A percentile compares a stretch with the other conserved stretches of the same genome.
phyloP scores from a whole-genome alignment of 495 filamentous ascomycete genomes.

The Letharia lupina region DNA sequence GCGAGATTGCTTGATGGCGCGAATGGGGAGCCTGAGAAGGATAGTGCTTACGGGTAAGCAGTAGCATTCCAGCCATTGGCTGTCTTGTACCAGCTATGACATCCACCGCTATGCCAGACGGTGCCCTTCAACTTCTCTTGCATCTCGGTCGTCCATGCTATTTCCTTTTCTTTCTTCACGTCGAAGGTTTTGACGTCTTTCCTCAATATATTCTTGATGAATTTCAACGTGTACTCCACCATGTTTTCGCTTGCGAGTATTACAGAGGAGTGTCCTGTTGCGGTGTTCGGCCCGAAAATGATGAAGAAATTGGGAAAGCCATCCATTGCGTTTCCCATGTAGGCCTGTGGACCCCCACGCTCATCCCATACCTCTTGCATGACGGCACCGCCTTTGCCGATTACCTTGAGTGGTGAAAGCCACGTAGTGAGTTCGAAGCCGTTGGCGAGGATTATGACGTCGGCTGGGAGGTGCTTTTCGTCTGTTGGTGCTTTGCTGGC shows the following conservation, averaged over 20 bases:
- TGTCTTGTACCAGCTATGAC: conserved; percentile 50
- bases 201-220: conserved; percentile 37
- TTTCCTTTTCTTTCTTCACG: conserved; percentile 45
- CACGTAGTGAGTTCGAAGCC: conserved; percentile 45
- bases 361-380: conserved; percentile 48
- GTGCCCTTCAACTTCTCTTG: conserved; percentile 46
- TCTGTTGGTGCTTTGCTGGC: conserved; percentile 28
- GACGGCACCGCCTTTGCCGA: conserved; percentile 40
- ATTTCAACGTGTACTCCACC: conserved; percentile 39
- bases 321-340: conserved; percentile 56
- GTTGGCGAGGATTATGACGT: conserved; percentile 52
- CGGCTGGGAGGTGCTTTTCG: conserved; percentile 44
- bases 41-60: conserved; percentile 46
- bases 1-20: not conserved
- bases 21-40: not conserved
- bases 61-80: conserved; percentile 52
- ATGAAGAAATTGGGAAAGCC: conserved; percentile 64
- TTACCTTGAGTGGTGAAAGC: conserved; percentile 34
- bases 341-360: conserved; percentile 51
- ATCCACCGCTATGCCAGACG: conserved; percentile 45
- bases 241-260: conserved; percentile 54
- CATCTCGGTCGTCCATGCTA: conserved; percentile 44
- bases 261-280: conserved; percentile 54
- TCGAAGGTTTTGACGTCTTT: conserved; percentile 37
- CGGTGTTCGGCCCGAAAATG: conserved; percentile 57